A percentile compares a stretch with the other conserved stretches of the same genome.
Evolutionary conservation across 371 early-diverging fungal species (phyloP).

Genomic region (Batkoa obscura): DNA sequence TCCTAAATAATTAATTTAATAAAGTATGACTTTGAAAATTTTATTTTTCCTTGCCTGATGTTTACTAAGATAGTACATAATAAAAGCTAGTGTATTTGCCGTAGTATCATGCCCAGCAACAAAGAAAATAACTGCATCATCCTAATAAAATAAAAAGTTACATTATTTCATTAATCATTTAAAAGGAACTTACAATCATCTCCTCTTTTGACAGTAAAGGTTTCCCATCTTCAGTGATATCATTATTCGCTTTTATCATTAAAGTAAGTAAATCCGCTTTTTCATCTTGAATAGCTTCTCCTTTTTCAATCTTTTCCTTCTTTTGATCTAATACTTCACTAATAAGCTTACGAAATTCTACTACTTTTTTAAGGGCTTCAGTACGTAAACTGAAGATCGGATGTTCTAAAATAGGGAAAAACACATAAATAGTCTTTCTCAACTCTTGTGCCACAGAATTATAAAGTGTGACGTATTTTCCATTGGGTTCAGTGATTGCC

Average conservation of each 20-base stretch:
- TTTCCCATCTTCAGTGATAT: constrained; percentile 4
- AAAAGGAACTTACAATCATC: too few relatives aligned
- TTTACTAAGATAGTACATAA: constrained; percentile 17
- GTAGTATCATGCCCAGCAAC: constrained; percentile 25
- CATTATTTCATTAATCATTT: too few relatives aligned
- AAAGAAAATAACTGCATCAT: constrained; percentile 15
- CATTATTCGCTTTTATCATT: constrained; percentile 8
- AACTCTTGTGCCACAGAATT: background rate
- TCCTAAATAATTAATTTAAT: too few relatives aligned
- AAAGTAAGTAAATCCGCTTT: background rate
- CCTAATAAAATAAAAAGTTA: too few relatives aligned
- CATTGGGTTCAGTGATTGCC: background rate
- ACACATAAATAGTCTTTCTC: background rate
- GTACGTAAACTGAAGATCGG: too few relatives aligned
- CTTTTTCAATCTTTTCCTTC: background rate
- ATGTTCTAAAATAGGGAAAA: too few relatives aligned
- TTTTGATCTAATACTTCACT: background rate
- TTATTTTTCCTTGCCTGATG: too few relatives aligned
- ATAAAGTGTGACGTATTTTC: background rate
- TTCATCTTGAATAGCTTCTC: background rate
- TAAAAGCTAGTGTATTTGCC: constrained; percentile 17
- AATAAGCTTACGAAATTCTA: background rate
- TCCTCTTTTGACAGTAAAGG: constrained; percentile 8
- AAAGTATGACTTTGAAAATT: too few relatives aligned
- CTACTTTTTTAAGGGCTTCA: too few relatives aligned